Conservation (phyloP, 139 green algal genomes). For the Axilococcus clingmanii region DNA sequence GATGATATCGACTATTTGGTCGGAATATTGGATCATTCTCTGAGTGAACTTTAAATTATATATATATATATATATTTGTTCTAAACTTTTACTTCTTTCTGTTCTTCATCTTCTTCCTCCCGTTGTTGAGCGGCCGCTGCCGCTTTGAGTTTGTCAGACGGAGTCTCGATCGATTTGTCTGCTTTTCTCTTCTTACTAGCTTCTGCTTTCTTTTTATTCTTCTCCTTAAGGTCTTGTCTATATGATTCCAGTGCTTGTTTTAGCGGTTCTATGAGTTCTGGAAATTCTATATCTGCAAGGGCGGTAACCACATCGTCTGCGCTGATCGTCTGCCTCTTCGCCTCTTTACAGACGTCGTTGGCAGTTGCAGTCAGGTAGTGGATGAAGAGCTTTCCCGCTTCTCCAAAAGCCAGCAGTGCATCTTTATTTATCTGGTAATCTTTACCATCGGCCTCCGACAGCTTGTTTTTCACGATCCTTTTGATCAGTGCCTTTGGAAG, state of each 20-base stretch:
- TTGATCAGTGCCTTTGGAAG: slow-evolving; percentile 68
- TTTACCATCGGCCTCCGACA: slow-evolving; percentile 25
- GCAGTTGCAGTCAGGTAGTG: slow-evolving; percentile 73
- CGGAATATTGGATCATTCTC: slow-evolving; percentile 63
- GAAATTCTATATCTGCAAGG: slow-evolving; percentile 73
- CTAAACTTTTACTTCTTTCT: neutral
- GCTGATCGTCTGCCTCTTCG: slow-evolving; percentile 66
- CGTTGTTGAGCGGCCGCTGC: neutral
- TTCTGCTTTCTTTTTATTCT: slow-evolving; percentile 20
- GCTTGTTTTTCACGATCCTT: slow-evolving; percentile 66
- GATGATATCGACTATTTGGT: slow-evolving; percentile 81
- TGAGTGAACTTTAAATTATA: slow-evolving; percentile 40
- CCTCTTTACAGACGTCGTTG: slow-evolving; percentile 72
- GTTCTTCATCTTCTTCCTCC: neutral
- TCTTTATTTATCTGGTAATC: slow-evolving; percentile 59
- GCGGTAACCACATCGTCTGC: slow-evolving; percentile 71
- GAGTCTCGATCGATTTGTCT: neutral
- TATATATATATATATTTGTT: neutral
- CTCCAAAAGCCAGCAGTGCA: slow-evolving; percentile 60
- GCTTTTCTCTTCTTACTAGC: slow-evolving; percentile 9
- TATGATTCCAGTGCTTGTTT: slow-evolving; percentile 35
- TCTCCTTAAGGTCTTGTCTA: slow-evolving; percentile 11
- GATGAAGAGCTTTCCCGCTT: slow-evolving; percentile 83
- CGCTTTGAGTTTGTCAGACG: neutral
- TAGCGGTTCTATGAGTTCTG: slow-evolving; percentile 55